A percentile compares a stretch with the other conserved stretches of the same genome.
These are phyloP conservation scores for Cryptococcus sp. DNA, from an alignment of 1,284 basidiomycete genomes.

Conservation along the genomic window DNA sequence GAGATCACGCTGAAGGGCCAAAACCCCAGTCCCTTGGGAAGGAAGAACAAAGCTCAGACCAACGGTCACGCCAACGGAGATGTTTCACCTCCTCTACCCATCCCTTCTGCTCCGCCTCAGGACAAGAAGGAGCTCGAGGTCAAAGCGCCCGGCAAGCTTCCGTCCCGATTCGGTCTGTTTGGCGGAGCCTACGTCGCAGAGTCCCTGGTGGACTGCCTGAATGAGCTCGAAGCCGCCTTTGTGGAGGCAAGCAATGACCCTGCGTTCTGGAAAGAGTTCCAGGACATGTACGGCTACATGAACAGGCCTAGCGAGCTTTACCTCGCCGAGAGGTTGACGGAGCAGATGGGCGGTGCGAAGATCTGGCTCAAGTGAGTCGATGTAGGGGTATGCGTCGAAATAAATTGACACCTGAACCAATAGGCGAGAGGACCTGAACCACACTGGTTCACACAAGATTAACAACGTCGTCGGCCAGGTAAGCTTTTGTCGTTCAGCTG, in stretches of 20 bases:
- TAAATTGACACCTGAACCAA: background rate
- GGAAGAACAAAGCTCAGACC: constrained; percentile 22
- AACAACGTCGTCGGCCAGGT: constrained; percentile 93
- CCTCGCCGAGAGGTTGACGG: constrained; percentile 71
- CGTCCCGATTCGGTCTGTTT: constrained; percentile 88
- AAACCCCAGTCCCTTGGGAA: constrained; percentile 46
- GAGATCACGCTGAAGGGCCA: constrained; percentile 66
- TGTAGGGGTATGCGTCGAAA: no score
- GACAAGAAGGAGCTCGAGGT: constrained; percentile 39
- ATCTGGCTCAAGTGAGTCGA: constrained; percentile 97
- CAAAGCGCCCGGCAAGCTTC: constrained; percentile 59
- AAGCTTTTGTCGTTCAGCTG: constrained; percentile 20
- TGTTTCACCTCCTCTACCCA: constrained; percentile 45
- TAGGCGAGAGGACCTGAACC: constrained; percentile 64
- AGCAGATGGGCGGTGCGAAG: constrained; percentile 79
- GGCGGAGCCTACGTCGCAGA: constrained; percentile 98
- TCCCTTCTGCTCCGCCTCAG: constrained; percentile 37
- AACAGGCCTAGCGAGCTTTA: constrained; percentile 74
- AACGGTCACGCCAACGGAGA: constrained; percentile 24
- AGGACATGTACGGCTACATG: constrained; percentile 86
- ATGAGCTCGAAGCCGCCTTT: constrained; percentile 90
- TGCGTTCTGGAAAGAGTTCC: constrained; percentile 90
- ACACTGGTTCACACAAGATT: constrained; percentile 96
- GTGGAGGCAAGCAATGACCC: constrained; percentile 83
- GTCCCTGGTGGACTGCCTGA: constrained; percentile 84